Base-by-base conservation (phyloP, 805 yeast species). In the Saccharomycopsis selenospora region DNA sequence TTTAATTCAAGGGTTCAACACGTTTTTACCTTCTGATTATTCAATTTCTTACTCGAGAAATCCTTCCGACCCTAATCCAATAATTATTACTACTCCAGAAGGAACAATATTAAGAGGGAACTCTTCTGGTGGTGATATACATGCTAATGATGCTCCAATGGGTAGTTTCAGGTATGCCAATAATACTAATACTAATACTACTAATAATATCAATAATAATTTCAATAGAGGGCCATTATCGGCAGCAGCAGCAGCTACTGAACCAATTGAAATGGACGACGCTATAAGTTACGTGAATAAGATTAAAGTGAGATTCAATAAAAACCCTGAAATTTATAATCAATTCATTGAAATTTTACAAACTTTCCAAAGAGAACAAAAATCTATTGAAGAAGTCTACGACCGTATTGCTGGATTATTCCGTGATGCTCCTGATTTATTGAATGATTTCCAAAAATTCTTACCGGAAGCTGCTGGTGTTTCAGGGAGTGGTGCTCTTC, bases 1-100 rank as follows among this genome's bases (percentile, higher is more conserved):
- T 54, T 73, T 93, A 60, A 91, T 93, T 54, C 98, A 93, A 66
- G 99, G 99, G 0, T 95, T 93, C 67, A 93, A 93, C 68, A 91
- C 99, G 1, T 93, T 93, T 63, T 72, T 93, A 56, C 99, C 99
- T 1, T 96, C 95, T 20, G 99, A 99, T 2, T 93, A 89, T 67
- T 73, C 85, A 55, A 90, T 93, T 56, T 95, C 87, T 64, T 93
- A 98, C 66, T 85, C 96, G 0, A 62, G 73, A 48, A 93, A 88
- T 62, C 93, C 96, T 5, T 71, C 84, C 36, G 97, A 91, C 61
- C 95, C 95, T 13, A 82, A 85, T 57, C 95, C 96, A 18, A 89
- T 93, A 53, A 77, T 89, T 51, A 98, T 93, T 13, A 88, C 96
- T 2, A 93, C 99, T 0, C 99, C 99, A 2, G 77, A 85, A 68